Conservation (phyloP, 2,329 filamentous ascomycete genomes). For the Neofusicoccum umdonicola region DNA sequence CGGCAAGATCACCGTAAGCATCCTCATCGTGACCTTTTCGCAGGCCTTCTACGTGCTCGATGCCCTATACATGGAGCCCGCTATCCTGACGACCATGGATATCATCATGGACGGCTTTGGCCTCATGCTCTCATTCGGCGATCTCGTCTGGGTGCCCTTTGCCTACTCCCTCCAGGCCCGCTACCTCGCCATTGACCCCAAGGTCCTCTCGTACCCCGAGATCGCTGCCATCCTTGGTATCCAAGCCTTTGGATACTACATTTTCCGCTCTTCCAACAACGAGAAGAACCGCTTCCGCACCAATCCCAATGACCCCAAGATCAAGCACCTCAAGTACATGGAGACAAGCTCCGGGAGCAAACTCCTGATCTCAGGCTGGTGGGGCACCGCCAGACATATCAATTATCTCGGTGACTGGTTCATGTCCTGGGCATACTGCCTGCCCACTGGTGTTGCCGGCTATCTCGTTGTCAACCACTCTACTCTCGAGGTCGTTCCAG, state of each 20-base stretch:
- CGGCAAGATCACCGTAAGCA: constrained; percentile 81
- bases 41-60: constrained; percentile 85
- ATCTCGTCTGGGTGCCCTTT: constrained; percentile 90
- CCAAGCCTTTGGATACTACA: constrained; percentile 73
- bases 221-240: constrained; percentile 64
- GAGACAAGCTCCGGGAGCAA: constrained; percentile 79
- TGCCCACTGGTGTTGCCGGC: constrained; percentile 82
- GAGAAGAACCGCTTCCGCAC: constrained; percentile 94
- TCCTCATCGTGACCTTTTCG: constrained; percentile 72
- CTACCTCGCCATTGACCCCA: constrained; percentile 79
- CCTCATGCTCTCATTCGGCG: constrained; percentile 91
- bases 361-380: constrained; percentile 85
- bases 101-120: constrained; percentile 91
- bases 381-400: constrained; percentile 87
- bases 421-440: constrained; percentile 85
- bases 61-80: constrained; percentile 80
- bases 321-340: constrained; percentile 80
- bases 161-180: constrained; percentile 80
- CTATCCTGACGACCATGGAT: constrained; percentile 90
- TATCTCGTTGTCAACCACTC: constrained; percentile 64
- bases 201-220: constrained; percentile 70
- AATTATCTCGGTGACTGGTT: constrained; percentile 97
- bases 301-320: constrained; percentile 74
- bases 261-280: constrained; percentile 91
- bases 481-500: constrained; percentile 66